Percentiles rank a stretch among this genome's conserved stretches.
Conservation (phyloP, 768 basidiomycete species). For the Rhizopogon roseolus region DNA sequence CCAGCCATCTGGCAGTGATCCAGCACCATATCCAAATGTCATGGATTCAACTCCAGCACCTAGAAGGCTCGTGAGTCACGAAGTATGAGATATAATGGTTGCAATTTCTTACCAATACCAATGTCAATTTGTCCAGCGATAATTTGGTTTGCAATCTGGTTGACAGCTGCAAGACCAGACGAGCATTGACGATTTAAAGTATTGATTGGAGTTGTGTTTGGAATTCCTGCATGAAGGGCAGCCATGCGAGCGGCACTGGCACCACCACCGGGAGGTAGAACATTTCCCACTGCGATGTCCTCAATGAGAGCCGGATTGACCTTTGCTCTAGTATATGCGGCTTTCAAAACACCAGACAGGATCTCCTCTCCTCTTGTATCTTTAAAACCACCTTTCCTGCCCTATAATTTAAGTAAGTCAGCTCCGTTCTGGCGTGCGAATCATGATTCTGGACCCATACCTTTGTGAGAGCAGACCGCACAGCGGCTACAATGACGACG, state of each 20-base stretch:
- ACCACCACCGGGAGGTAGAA: slow-evolving; percentile 83
- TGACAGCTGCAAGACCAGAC: slow-evolving; percentile 77
- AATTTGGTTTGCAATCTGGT: slow-evolving; percentile 81
- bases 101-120: slow-evolving; percentile 64
- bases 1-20: slow-evolving; percentile 49
- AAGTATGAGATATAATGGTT: slow-evolving; percentile 2
- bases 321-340: slow-evolving; percentile 59
- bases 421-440: background rate
- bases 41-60: slow-evolving; percentile 90
- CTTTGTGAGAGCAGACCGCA: slow-evolving; percentile 91
- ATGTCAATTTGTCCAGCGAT: slow-evolving; percentile 77
- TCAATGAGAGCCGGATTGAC: slow-evolving; percentile 82
- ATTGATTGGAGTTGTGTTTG: slow-evolving; percentile 65
- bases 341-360: slow-evolving; percentile 71
- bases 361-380: slow-evolving; percentile 83
- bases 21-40: slow-evolving; percentile 70
- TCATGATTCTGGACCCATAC: slow-evolving; percentile 32
- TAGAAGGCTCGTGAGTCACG: slow-evolving; percentile 18
- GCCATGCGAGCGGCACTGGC: slow-evolving; percentile 84
- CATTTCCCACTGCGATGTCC: slow-evolving; percentile 83
- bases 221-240: slow-evolving; percentile 80
- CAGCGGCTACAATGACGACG: slow-evolving; percentile 85
- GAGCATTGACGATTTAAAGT: slow-evolving; percentile 92
- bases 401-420: slow-evolving; percentile 33
- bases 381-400: slow-evolving; percentile 86